phyloP scores from a whole-genome alignment of 192 early-diverging fungal species.

The Coemansia sp. region DNA sequence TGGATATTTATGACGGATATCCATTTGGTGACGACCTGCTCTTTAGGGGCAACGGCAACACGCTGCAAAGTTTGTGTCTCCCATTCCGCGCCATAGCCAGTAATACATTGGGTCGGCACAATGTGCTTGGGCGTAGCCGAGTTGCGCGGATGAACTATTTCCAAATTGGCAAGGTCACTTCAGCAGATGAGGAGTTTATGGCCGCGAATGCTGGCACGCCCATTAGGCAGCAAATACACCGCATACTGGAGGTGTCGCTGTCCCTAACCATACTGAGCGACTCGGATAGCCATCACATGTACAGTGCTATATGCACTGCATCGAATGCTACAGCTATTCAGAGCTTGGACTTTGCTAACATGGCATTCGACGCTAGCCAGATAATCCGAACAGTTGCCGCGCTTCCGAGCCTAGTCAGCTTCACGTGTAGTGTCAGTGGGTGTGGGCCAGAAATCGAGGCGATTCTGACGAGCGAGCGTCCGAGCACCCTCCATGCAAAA shows the following conservation, averaged over 20 bases:
- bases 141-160: background rate
- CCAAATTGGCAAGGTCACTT: background rate
- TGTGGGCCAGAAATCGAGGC: background rate
- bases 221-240: background rate
- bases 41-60: background rate
- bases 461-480: background rate
- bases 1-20: background rate
- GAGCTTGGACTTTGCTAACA: background rate
- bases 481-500: background rate
- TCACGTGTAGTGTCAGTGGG: background rate
- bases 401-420: background rate
- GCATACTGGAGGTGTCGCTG: background rate
- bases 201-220: background rate
- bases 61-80: background rate
- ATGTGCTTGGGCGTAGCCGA: background rate
- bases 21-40: conserved; percentile 2
- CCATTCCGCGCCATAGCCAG: background rate
- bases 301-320: background rate
- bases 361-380: background rate
- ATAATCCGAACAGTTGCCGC: background rate
- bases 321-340: background rate
- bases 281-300: background rate
- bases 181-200: background rate
- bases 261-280: background rate
- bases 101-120: background rate